Evolutionary conservation across 805 yeast species (phyloP).

Genomic region (Brettanomyces bruxellensis): DNA sequence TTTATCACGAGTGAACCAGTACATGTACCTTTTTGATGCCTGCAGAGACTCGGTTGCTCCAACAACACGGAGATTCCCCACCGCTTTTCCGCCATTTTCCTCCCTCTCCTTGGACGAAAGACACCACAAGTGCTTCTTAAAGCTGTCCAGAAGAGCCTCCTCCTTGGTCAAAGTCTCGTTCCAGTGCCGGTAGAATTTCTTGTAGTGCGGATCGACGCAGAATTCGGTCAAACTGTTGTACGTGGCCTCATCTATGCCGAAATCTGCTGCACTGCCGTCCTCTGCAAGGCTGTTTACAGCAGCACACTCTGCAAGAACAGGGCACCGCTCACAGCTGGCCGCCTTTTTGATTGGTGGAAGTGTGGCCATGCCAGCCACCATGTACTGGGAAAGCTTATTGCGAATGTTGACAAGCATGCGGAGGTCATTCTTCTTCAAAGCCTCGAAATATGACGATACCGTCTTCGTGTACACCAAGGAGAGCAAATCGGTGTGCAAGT

Average conservation of each 20-base stretch:
- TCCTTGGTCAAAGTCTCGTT: conserved; percentile 65
- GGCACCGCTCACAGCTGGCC: conserved; percentile 56
- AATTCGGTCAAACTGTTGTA: conserved; percentile 45
- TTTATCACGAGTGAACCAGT: conserved; percentile 37
- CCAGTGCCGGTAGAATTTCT: conserved; percentile 63
- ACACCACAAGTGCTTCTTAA: conserved; percentile 64
- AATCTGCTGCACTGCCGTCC: conserved; percentile 42
- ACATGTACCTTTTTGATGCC: conserved; percentile 25
- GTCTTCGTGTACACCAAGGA: conserved; percentile 68
- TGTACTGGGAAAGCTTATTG: conserved; percentile 53
- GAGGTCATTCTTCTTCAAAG: conserved; percentile 46
- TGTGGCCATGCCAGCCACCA: conserved; percentile 39
- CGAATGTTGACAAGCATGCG: conserved; percentile 63
- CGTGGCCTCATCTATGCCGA: conserved; percentile 42
- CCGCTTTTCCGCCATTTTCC: conserved; percentile 44
- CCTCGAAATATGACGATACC: conserved; percentile 31
- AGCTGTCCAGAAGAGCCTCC: conserved; percentile 44
- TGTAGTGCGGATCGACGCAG: conserved; percentile 33
- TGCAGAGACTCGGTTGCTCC: conserved; percentile 7
- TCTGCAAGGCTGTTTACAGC: conserved; percentile 51
- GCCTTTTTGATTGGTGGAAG: conserved; percentile 47
- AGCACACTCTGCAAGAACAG: conserved; percentile 51
- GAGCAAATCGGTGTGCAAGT: conserved; percentile 53
- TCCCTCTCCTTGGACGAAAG: conserved; percentile 53
- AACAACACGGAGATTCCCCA: conserved; percentile 41